phyloP scores from a whole-genome alignment of 192 early-diverging fungal species.

The Coemansia sp. region DNA sequence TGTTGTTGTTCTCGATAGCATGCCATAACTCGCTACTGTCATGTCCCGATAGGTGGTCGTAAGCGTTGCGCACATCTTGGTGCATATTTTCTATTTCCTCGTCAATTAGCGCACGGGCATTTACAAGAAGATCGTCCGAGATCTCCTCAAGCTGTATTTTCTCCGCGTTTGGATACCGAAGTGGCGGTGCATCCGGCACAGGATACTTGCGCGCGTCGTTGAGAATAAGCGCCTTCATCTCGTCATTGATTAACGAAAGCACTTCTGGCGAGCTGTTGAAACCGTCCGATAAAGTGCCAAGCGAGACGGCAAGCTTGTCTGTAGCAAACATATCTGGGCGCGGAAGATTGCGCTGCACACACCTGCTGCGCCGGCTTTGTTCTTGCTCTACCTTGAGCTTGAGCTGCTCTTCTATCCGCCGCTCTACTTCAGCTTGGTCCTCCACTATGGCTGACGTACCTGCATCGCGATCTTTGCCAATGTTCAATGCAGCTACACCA shows the following conservation, averaged over 20 bases:
- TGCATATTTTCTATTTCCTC: constrained; percentile 44
- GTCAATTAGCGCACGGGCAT: constrained; percentile 60
- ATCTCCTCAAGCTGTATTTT: constrained; percentile 48
- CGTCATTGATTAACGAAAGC: constrained; percentile 64
- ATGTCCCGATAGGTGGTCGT: constrained; percentile 10
- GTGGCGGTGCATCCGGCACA: constrained; percentile 60
- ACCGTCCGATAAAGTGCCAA: constrained; percentile 4
- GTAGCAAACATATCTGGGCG: constrained; percentile 58
- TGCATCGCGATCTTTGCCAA: neutral
- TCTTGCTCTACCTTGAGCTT: constrained; percentile 54
- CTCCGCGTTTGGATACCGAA: constrained; percentile 25
- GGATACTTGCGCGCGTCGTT: constrained; percentile 76
- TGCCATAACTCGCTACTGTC: constrained; percentile 36
- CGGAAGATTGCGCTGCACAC: constrained; percentile 75
- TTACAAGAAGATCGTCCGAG: constrained; percentile 59
- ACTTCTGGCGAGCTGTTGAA: constrained; percentile 10
- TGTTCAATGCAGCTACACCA: constrained; percentile 19
- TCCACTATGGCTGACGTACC: constrained; percentile 37
- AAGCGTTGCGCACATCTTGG: constrained; percentile 10
- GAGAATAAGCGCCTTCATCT: constrained; percentile 68
- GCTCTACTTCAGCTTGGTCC: constrained; percentile 77
- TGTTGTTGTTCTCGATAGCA: constrained; percentile 14
- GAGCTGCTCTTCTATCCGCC: constrained; percentile 54
- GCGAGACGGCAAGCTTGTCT: constrained; percentile 10
- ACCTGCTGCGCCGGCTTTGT: constrained; percentile 65